These are phyloP conservation scores for Hsuehochloa calcarea DNA, from an alignment of 176 grass and related monocot species.

Conservation along the genomic window DNA sequence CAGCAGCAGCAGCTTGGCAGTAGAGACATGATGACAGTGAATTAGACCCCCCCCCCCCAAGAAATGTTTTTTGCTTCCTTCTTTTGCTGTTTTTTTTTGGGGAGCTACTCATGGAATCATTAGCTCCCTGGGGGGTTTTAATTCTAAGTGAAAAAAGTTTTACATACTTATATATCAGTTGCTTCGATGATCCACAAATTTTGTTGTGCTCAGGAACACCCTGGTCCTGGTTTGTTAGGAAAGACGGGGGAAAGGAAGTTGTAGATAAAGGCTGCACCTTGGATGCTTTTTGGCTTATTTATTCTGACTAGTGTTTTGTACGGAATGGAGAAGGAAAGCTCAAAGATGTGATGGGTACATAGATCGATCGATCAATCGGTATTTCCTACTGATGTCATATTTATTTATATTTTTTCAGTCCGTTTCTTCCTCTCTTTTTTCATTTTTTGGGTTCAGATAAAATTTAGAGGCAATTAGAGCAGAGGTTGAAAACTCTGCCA, in stretches of 20 bases:
- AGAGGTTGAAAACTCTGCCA: neutral
- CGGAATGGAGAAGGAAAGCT: neutral
- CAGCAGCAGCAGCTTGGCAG: constrained; percentile 49
- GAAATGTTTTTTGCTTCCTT: constrained; percentile 15
- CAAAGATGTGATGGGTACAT: neutral
- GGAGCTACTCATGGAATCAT: neutral
- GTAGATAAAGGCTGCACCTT: constrained; percentile 46
- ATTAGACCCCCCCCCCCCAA: neutral
- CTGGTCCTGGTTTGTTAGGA: neutral
- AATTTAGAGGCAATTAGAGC: neutral
- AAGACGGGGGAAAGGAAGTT: constrained; percentile 19
- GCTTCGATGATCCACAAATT: constrained; percentile 34
- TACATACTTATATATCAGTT: constrained; percentile 21
- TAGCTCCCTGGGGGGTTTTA: neutral
- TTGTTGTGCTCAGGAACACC: constrained; percentile 37
- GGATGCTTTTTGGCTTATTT: constrained; percentile 44
- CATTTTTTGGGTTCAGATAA: neutral
- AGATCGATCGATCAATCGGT: neutral
- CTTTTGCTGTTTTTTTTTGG: neutral
- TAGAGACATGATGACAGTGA: constrained; percentile 54
- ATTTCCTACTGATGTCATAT: neutral
- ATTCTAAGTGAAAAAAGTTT: constrained; percentile 21
- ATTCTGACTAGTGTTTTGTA: neutral
- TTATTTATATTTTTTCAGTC: neutral
- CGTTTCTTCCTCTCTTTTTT: neutral